Conservation (phyloP, 352 stramenopile species). For the Saprolegnia diclina region DNA sequence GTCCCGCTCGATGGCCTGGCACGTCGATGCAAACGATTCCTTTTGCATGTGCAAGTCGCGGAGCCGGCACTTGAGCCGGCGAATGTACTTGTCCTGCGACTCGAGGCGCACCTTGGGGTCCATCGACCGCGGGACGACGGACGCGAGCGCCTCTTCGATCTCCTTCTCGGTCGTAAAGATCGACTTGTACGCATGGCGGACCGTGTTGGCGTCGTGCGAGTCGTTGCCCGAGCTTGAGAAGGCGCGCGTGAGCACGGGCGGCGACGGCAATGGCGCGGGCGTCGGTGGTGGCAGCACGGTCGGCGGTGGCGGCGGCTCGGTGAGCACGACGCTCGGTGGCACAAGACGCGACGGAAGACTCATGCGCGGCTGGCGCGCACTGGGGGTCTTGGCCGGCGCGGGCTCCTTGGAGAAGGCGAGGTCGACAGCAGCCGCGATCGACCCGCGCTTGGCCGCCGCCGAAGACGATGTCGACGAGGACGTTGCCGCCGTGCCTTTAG, state of each 20-base stretch:
- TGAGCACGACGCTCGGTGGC: conserved; percentile 4
- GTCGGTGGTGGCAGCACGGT: neutral
- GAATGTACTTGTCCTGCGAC: conserved; percentile 24
- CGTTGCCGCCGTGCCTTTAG: neutral
- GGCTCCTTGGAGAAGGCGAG: conserved; percentile 1
- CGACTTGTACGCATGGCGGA: conserved; percentile 1
- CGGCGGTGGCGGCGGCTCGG: neutral
- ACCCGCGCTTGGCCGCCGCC: neutral
- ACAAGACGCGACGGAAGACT: conserved; percentile 1
- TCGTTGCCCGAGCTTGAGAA: conserved; percentile 10
- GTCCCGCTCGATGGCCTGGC: conserved; percentile 22
- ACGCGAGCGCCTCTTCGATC: conserved; percentile 17
- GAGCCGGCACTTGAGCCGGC: conserved; percentile 21
- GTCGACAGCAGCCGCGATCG: neutral
- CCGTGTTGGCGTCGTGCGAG: neutral
- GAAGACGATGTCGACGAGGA: no score
- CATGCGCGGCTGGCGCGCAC: neutral
- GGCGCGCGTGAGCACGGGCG: neutral
- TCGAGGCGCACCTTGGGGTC: conserved; percentile 24
- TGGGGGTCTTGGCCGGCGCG: neutral
- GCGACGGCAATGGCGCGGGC: neutral
- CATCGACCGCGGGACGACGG: conserved; percentile 1
- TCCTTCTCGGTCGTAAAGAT: conserved; percentile 26
- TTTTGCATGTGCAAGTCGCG: conserved; percentile 25
- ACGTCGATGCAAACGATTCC: conserved; percentile 17